Conservation (phyloP, 2,329 filamentous ascomycete genomes). For the Mollisia scopiformis region DNA sequence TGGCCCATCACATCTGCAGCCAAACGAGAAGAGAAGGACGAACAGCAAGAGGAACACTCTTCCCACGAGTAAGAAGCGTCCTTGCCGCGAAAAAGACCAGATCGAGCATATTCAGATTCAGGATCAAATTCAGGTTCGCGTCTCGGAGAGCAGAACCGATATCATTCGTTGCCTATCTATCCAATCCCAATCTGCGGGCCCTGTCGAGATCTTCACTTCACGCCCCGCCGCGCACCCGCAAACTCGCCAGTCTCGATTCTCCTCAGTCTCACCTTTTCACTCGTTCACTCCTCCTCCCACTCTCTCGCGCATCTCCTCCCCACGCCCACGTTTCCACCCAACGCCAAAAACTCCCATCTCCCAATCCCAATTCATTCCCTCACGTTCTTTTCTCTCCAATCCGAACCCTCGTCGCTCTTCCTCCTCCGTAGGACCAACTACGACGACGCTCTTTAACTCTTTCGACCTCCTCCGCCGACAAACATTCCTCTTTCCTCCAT, state of each 20-base stretch:
- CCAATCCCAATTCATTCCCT: too few relatives aligned
- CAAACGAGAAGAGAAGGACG: neutral
- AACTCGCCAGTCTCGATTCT: neutral
- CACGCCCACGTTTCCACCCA: neutral
- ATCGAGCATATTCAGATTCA: too few relatives aligned
- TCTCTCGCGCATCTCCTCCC: neutral
- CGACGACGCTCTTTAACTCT: neutral
- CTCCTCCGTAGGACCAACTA: neutral
- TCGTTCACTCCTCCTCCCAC: too few relatives aligned
- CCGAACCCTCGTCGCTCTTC: neutral
- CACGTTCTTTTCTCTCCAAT: neutral
- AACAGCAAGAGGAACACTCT: neutral
- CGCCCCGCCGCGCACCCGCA: neutral
- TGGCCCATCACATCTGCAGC: neutral
- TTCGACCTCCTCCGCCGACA: neutral
- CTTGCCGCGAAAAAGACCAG: too few relatives aligned
- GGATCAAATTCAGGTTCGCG: neutral
- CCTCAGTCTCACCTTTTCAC: too few relatives aligned
- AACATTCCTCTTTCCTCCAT: neutral
- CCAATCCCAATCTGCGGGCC: neutral
- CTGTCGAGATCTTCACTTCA: constrained; percentile 1
- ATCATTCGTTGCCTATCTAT: neutral
- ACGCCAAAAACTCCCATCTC: neutral
- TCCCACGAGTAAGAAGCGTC: neutral
- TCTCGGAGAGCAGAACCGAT: neutral